Percentiles rank a stretch among this genome's conserved stretches.
phyloP scores from a whole-genome alignment of 768 basidiomycete genomes.

The Boletus subcaerulescens region DNA sequence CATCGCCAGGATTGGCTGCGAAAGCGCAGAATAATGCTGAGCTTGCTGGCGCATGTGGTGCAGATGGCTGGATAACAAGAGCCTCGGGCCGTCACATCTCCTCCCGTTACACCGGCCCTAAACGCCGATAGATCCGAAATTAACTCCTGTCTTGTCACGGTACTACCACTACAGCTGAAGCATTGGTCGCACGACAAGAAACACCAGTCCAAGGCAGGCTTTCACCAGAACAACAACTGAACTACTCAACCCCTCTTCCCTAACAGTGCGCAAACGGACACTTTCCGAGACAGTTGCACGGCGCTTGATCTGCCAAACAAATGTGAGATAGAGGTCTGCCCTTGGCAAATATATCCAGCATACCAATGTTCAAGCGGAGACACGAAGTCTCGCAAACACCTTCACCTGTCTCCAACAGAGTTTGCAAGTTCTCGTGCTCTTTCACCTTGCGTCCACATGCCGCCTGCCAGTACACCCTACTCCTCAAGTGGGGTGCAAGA shows the following conservation, averaged over 20 bases:
- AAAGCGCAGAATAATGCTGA: constrained; percentile 58
- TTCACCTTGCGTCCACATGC: constrained; percentile 34
- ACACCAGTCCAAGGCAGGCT: background rate
- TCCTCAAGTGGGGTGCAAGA: constrained; percentile 32
- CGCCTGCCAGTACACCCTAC: constrained; percentile 42
- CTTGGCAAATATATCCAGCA: background rate
- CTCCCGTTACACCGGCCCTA: constrained; percentile 24
- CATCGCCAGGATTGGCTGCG: constrained; percentile 66
- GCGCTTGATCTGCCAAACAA: constrained; percentile 7
- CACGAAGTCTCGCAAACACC: constrained; percentile 19
- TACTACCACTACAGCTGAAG: background rate
- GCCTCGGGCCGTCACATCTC: background rate
- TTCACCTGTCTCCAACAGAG: constrained; percentile 16
- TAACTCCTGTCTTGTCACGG: constrained; percentile 3
- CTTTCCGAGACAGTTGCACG: background rate
- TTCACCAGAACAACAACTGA: background rate
- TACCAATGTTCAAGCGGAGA: constrained; percentile 21
- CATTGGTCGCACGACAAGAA: background rate
- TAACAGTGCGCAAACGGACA: constrained; percentile 10
- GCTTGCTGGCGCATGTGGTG: constrained; percentile 19
- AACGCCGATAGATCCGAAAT: constrained; percentile 12
- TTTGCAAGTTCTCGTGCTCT: constrained; percentile 26
- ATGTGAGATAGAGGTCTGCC: background rate
- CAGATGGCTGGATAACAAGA: constrained; percentile 13
- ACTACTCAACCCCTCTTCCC: background rate